A percentile compares a stretch with the other conserved stretches of the same genome.
phyloP scores from a whole-genome alignment of 1,284 basidiomycete species.

The Melampsora allii-populina region DNA sequence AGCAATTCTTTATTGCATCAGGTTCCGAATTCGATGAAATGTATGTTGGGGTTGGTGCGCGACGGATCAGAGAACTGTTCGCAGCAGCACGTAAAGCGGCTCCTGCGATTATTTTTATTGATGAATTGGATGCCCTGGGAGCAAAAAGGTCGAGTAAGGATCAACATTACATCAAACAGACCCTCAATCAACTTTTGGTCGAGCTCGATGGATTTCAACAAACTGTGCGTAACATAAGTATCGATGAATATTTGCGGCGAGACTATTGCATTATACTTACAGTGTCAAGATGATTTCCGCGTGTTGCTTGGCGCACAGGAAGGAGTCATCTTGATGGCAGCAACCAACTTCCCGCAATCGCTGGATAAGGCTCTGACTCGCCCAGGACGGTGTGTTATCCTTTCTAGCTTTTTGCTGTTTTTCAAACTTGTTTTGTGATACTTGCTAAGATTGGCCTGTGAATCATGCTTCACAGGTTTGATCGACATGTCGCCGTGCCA shows the following conservation, averaged over 20 bases:
- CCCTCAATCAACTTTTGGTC: conserved; percentile 86
- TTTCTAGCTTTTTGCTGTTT: background rate
- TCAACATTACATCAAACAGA: conserved; percentile 62
- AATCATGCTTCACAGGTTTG: conserved; percentile 58
- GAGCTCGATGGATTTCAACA: conserved; percentile 94
- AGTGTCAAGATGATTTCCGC: background rate
- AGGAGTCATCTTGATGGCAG: conserved; percentile 52
- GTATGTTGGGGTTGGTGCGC: conserved; percentile 90
- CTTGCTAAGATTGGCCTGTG: background rate
- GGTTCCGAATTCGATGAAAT: conserved; percentile 98
- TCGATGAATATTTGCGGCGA: background rate
- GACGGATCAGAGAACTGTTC: conserved; percentile 93
- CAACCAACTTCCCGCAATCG: conserved; percentile 91
- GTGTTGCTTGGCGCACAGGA: conserved; percentile 12
- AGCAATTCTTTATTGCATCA: conserved; percentile 66
- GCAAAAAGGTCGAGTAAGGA: conserved; percentile 85
- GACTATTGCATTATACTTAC: background rate
- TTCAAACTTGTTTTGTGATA: background rate
- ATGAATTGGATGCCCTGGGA: conserved; percentile 88
- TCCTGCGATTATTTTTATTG: conserved; percentile 92
- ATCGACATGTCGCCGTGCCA: conserved; percentile 82
- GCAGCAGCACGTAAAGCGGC: conserved; percentile 90
- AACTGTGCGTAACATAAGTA: conserved; percentile 61
- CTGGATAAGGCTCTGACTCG: conserved; percentile 79
- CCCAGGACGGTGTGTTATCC: conserved; percentile 63